Evolutionary conservation across 1,139 yeast species (phyloP).

Genomic region (Magnusiomyces tetraspermus): DNA sequence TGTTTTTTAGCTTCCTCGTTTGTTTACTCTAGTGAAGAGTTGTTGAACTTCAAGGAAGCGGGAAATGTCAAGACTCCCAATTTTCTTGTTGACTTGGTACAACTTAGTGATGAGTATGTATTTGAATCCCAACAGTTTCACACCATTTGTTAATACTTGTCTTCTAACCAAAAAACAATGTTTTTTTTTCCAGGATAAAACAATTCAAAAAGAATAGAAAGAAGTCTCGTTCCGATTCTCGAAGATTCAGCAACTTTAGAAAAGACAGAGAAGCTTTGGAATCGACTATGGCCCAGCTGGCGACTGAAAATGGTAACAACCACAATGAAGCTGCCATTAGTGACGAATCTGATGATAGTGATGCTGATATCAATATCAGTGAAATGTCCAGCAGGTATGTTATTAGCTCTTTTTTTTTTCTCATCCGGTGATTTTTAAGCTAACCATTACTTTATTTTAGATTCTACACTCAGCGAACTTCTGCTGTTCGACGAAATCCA

Average conservation of each 20-base stretch:
- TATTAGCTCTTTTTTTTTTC: neutral
- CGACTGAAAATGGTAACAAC: neutral
- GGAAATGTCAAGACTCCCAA: neutral
- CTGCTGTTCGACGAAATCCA: neutral
- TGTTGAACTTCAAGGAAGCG: neutral
- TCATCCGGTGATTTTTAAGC: neutral
- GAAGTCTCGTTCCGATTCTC: conserved; percentile 6
- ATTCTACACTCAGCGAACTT: neutral
- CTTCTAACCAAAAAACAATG: no score
- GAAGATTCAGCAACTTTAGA: neutral
- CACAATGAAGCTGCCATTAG: conserved; percentile 4
- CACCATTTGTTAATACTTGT: no score
- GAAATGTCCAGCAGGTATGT: conserved; percentile 4
- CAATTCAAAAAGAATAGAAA: neutral
- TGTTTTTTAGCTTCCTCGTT: neutral
- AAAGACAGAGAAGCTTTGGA: neutral
- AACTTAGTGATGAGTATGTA: conserved; percentile 1
- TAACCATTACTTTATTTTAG: neutral
- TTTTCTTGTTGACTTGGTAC: neutral
- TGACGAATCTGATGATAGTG: conserved; percentile 3
- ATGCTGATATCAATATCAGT: neutral
- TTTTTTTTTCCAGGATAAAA: no score
- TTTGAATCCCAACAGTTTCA: no score
- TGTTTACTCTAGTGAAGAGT: conserved; percentile 1
- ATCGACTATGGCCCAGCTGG: neutral